These are phyloP conservation scores for Rhodomyrtus tomentosa DNA, from an alignment of 345 rosid genomes.

Conservation along the genomic window DNA sequence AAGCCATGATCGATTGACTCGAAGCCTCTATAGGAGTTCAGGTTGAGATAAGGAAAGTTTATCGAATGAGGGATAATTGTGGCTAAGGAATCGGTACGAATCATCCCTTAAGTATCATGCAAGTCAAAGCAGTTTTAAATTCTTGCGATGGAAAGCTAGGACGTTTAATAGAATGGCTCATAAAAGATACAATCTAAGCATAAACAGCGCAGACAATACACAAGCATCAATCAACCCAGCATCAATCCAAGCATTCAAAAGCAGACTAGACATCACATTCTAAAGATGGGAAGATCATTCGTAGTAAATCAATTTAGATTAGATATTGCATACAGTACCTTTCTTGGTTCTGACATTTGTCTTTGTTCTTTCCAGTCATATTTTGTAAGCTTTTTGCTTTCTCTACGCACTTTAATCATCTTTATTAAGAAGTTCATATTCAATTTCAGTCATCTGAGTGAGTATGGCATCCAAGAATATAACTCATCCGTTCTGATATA, in stretches of 20 bases:
- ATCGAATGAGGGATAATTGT: background rate
- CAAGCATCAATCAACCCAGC: background rate
- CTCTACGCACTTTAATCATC: background rate
- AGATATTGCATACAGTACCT: background rate
- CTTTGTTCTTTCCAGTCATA: background rate
- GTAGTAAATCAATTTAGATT: background rate
- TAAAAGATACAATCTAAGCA: background rate
- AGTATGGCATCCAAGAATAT: background rate
- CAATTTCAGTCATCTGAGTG: background rate
- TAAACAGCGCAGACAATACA: background rate
- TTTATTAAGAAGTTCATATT: background rate
- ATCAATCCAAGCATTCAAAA: background rate
- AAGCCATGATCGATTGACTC: background rate
- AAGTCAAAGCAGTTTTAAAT: background rate
- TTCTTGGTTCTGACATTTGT: background rate
- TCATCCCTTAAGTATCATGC: background rate
- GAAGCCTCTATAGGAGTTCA: background rate
- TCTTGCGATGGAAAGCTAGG: background rate
- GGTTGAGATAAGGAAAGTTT: background rate
- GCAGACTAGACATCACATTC: background rate
- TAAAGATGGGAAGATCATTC: background rate
- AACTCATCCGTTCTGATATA: background rate
- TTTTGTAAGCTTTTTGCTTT: background rate
- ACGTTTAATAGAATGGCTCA: background rate
- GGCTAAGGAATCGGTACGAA: background rate